Base-by-base conservation (phyloP, 768 basidiomycete genomes). In the Suillus plorans region DNA sequence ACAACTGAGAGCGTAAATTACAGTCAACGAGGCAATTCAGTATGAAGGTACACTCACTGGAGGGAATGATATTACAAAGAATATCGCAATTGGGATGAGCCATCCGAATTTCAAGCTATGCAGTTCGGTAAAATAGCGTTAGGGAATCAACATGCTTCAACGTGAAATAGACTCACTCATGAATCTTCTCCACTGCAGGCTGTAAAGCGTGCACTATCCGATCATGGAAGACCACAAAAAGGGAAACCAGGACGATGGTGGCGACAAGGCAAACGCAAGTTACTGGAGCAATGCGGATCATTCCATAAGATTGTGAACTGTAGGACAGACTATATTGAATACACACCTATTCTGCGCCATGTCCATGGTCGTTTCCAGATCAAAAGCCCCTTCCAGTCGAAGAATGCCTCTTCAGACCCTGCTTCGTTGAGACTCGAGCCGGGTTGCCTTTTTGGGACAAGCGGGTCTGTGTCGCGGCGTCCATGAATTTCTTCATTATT, bases 51-150 rank as follows among this genome's bases (percentile, higher is more conserved):
- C 31, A 72, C 79, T 62, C 67, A 87, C 85, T 0, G 91, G 91
- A 66, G 91, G 91, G 73, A 92, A 92, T 0, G 90, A 91, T 47
- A 92, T 82, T 64, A 94, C 84, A 71, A 92, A 92, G 28, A 94
- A 77, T 60, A 92, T 77, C 34, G 78, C 90, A 62, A 92, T 90
- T 4, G 90, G 90, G 25, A 91, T 87, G 5, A 86, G 71, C 86
- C 86, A 91, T 49, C 90, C 91, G 64, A 79, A 80, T 42, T 76
- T 76, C 28, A 85, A 69, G 12, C 85, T 87, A 62, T 42, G 5
- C 39, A 47, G 69, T 14, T 57, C 63, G 1, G 28, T 60, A 36
- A 62, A 41, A 42, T 14, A 57, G 36, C n/a, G 14, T 20, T 13
- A n/a, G 14, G 49, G 12, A 55, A 36, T 37, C 55, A n/a, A 3